Percentiles rank a stretch among this genome's conserved stretches.
Evolutionary conservation across 2,329 filamentous ascomycete species (phyloP).

Genomic region (Aspergillus sp.): DNA sequence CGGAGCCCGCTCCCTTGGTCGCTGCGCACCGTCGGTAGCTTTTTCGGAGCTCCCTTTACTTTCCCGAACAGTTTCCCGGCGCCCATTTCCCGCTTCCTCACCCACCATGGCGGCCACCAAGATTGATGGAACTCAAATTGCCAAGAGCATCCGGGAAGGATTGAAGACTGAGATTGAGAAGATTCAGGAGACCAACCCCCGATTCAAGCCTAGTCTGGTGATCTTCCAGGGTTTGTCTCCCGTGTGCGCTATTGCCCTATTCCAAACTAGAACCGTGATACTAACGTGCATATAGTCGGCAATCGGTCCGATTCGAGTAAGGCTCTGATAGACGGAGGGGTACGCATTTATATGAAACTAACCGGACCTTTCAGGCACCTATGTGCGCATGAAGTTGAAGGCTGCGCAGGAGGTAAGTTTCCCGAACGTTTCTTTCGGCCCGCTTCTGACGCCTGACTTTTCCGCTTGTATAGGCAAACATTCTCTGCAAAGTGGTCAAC

Average conservation of each 20-base stretch:
- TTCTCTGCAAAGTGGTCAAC: conserved; percentile 81
- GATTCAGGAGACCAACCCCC: conserved; percentile 77
- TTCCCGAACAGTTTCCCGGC: conserved; percentile 11
- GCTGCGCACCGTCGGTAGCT: conserved; percentile 8
- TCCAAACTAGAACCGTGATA: not conserved
- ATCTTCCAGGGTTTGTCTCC: conserved; percentile 78
- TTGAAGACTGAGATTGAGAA: conserved; percentile 77
- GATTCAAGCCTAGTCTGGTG: conserved; percentile 85
- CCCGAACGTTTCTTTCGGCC: not conserved
- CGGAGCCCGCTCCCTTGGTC: conserved; percentile 16
- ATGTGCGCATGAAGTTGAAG: conserved; percentile 99
- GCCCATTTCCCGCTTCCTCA: conserved; percentile 52
- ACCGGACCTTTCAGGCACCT: conserved; percentile 64
- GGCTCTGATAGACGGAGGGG: conserved; percentile 30
- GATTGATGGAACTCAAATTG: conserved; percentile 95
- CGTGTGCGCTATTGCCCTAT: not conserved
- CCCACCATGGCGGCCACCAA: conserved; percentile 78
- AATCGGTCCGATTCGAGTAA: conserved; percentile 88
- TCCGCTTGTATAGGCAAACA: conserved; percentile 66
- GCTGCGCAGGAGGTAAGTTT: conserved; percentile 78
- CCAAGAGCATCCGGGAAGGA: conserved; percentile 82
- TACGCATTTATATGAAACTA: conserved; percentile 13
- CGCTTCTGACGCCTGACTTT: not conserved
- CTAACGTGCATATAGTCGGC: conserved; percentile 62
- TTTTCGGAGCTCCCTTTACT: not conserved